Base-by-base conservation (phyloP, 768 basidiomycete species). In the Erythrobasidium yunnanense region DNA sequence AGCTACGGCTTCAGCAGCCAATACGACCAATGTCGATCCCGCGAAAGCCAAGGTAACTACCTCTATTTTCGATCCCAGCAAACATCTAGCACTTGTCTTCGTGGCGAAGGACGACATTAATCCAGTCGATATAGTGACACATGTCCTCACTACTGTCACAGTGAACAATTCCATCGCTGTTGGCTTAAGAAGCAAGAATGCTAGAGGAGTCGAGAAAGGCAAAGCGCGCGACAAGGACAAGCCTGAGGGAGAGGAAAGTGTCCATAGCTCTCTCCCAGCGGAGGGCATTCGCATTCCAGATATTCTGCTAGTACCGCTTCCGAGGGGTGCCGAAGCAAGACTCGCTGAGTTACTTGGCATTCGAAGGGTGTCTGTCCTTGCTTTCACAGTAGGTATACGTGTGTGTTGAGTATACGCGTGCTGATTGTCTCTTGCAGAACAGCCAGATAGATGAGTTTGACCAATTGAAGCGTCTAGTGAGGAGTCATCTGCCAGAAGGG, bases 51-150 rank as follows among this genome's bases (percentile, higher is more conserved):
- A n/a, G n/a, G n/a, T n/a, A n/a, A n/a, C n/a, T n/a, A n/a, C n/a
- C n/a, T n/a, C n/a, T n/a, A n/a, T n/a, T n/a, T n/a, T n/a, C n/a
- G n/a, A n/a, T n/a, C n/a, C n/a, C n/a, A n/a, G n/a, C n/a, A n/a
- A n/a, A n/a, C n/a, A n/a, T n/a, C n/a, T n/a, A n/a, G n/a, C n/a
- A n/a, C n/a, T 63, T 8, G 49, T 63, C 23, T 63, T 63, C 27
- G 60, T 63, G 2, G 60, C 60, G 4, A 63, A 63, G 49, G 60
- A 22, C 33, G 60, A 63, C 49, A 63, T 63, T 29, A 63, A 63
- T 51, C 60, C 60, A 2, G 4, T 51, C 33, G 29, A 49, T 7
- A n/a, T 63, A 7, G 60, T 63, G 8, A 25, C 29, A 25, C 60
- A 63, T 25, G 27, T 63, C 23, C 32, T 51, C 20, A 50, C 49